These are phyloP conservation scores for Mycena epipterygia DNA, from an alignment of 768 basidiomycete species.

Conservation along the genomic window DNA sequence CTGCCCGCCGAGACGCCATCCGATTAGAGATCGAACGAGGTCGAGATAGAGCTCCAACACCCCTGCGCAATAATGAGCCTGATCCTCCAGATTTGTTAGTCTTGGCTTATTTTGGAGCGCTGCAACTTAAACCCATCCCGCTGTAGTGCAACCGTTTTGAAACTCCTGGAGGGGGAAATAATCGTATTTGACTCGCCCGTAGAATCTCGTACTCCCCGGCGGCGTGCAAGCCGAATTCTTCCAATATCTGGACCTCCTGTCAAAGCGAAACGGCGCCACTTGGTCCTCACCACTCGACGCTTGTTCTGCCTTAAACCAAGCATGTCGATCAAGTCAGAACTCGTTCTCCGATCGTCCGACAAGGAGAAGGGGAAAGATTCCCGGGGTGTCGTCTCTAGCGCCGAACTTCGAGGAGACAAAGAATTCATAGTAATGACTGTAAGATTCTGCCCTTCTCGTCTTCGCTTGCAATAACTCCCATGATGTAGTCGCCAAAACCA, in stretches of 20 bases:
- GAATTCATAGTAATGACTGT: conserved; percentile 76
- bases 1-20: conserved; percentile 19
- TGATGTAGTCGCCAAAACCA: conserved; percentile 48
- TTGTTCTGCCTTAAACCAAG: conserved; percentile 69
- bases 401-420: conserved; percentile 66
- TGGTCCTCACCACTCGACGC: conserved; percentile 70
- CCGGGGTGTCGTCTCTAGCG: conserved; percentile 58
- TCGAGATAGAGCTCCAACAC: conserved; percentile 66
- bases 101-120: background rate
- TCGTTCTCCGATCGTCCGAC: conserved; percentile 54
- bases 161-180: conserved; percentile 56
- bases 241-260: conserved; percentile 62
- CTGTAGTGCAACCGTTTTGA: conserved; percentile 53
- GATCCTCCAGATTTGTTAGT: conserved; percentile 61
- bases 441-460: conserved; percentile 36
- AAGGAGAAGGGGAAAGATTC: conserved; percentile 62
- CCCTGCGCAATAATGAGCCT: conserved; percentile 63
- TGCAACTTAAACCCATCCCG: background rate
- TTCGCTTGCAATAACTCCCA: background rate
- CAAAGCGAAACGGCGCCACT: conserved; percentile 65
- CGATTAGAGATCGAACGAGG: conserved; percentile 57
- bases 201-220: conserved; percentile 65
- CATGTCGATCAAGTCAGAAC: conserved; percentile 65
- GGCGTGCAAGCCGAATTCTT: conserved; percentile 67
- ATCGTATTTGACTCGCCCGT: conserved; percentile 67